Conservation (phyloP, 2,329 filamentous ascomycete species). For the Aspergillus viridinutans region DNA sequence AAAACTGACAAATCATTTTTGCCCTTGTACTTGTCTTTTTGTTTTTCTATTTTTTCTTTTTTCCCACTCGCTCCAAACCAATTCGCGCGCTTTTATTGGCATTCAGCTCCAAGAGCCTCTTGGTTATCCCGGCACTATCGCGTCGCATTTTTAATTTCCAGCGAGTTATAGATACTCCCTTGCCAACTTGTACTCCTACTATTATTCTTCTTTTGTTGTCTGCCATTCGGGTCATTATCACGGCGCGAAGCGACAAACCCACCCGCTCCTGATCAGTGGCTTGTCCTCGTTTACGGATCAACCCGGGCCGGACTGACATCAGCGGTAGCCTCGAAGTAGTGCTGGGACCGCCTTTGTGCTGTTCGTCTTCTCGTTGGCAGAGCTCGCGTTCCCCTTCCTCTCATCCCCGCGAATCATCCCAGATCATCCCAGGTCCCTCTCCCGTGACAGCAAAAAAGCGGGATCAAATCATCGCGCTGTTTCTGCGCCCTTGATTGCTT, state of each 20-base stretch:
- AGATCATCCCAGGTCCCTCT: slow-evolving; percentile 2
- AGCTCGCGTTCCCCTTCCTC: slow-evolving; percentile 9
- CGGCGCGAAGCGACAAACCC: background rate
- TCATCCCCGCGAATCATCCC: slow-evolving; percentile 17
- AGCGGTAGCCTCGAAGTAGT: slow-evolving; percentile 18
- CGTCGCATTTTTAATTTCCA: background rate
- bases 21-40: slow-evolving; percentile 1
- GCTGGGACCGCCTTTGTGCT: slow-evolving; percentile 9
- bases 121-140: slow-evolving; percentile 2
- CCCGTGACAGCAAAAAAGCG: slow-evolving; percentile 11
- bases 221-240: background rate
- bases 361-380: slow-evolving; percentile 18
- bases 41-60: slow-evolving; percentile 5
- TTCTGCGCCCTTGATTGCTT: slow-evolving; percentile 15
- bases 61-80: slow-evolving; percentile 9
- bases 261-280: slow-evolving; percentile 1
- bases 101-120: slow-evolving; percentile 11
- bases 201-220: background rate
- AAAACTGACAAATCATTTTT: slow-evolving; percentile 8
- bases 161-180: background rate
- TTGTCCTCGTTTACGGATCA: slow-evolving; percentile 15
- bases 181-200: background rate
- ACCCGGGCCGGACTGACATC: slow-evolving; percentile 23
- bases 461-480: slow-evolving; percentile 15
- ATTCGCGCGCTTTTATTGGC: slow-evolving; percentile 12